Evolutionary conservation across 2,329 filamentous ascomycete genomes (phyloP).

Genomic region (Neopestalotiopsis clavispora): DNA sequence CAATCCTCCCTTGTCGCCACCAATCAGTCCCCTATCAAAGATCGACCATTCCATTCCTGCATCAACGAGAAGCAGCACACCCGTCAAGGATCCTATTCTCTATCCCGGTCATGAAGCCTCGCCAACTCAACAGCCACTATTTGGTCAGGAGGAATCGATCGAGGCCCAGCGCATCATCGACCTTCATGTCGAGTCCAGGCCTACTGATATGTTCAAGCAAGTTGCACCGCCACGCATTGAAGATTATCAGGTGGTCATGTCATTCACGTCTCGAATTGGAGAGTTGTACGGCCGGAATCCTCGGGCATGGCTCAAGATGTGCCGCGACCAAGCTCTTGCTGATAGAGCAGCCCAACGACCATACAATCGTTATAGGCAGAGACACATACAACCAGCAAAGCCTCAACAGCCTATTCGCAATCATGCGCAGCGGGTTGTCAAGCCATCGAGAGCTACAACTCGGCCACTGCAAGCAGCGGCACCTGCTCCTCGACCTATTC

Average conservation of each 20-base stretch:
- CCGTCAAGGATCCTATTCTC: constrained; percentile 60
- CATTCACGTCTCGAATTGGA: constrained; percentile 58
- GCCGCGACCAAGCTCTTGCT: constrained; percentile 54
- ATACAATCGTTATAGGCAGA: constrained; percentile 40
- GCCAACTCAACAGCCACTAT: constrained; percentile 55
- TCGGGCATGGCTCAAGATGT: constrained; percentile 52
- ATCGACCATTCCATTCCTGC: constrained; percentile 34
- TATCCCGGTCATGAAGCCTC: constrained; percentile 56
- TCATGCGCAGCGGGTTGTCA: constrained; percentile 39
- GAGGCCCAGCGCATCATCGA: constrained; percentile 53
- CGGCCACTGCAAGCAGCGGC: constrained; percentile 35
- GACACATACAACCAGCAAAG: constrained; percentile 50
- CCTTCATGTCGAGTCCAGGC: constrained; percentile 52
- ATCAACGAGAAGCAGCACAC: constrained; percentile 33
- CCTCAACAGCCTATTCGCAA: constrained; percentile 33
- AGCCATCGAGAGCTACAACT: constrained; percentile 23
- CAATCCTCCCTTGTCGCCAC: constrained; percentile 57
- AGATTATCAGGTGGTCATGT: constrained; percentile 59
- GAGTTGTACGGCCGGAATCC: constrained; percentile 50
- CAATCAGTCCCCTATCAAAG: constrained; percentile 58
- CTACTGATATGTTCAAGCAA: constrained; percentile 45
- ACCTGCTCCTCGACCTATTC: constrained; percentile 33
- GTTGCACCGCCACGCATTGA: constrained; percentile 53
- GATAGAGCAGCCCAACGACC: constrained; percentile 50
- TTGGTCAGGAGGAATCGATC: constrained; percentile 46